Percentiles rank a stretch among this genome's conserved stretches.
These are phyloP conservation scores for Rhododendron molle DNA, from an alignment of 148 eudicot genomes.

Conservation along the genomic window DNA sequence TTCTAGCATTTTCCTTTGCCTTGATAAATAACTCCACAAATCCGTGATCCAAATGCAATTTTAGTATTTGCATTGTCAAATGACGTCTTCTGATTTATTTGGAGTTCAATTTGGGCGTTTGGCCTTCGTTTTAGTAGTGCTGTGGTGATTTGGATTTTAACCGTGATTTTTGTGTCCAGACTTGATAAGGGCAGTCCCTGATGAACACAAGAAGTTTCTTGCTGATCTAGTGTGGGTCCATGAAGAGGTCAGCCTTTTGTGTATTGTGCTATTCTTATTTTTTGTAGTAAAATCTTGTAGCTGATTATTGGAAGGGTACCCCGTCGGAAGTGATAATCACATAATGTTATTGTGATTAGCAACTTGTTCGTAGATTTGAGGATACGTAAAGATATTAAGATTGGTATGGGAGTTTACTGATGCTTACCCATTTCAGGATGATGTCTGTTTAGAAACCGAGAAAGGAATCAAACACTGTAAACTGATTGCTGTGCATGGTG, in stretches of 20 bases:
- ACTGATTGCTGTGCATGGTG: constrained; percentile 85
- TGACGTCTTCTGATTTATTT: neutral
- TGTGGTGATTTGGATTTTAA: neutral
- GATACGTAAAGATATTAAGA: neutral
- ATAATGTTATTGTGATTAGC: neutral
- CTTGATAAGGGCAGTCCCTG: constrained; percentile 74
- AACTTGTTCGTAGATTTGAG: neutral
- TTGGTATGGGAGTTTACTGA: neutral
- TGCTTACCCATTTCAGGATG: constrained; percentile 35
- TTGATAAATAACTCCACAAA: neutral
- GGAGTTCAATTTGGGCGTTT: neutral
- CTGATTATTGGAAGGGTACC: neutral
- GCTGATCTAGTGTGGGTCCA: constrained; percentile 89
- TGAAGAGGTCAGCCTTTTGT: constrained; percentile 61
- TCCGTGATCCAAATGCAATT: neutral
- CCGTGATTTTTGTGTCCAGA: constrained; percentile 30
- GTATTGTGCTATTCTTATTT: neutral
- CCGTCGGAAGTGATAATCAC: neutral
- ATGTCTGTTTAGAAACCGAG: constrained; percentile 57
- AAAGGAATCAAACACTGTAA: constrained; percentile 60
- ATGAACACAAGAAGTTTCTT: constrained; percentile 88
- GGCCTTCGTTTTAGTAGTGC: neutral
- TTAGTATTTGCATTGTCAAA: neutral
- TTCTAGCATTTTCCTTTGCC: neutral
- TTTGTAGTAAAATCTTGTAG: neutral